Conservation (phyloP, 257 asterid species). For the Fraxinus quadrangulata region DNA sequence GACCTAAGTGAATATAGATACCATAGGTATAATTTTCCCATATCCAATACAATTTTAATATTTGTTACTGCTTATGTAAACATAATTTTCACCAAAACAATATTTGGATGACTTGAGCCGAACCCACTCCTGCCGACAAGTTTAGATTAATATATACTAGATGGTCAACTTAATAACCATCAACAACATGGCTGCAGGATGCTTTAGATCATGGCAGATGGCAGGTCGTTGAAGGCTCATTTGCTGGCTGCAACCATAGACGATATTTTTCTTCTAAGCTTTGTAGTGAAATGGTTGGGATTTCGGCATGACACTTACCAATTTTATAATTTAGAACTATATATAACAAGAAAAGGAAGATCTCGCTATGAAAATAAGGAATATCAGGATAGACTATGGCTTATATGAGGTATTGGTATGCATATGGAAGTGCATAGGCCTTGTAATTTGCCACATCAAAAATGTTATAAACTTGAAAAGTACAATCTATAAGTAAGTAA, state of each 20-base stretch:
- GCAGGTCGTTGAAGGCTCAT: background rate
- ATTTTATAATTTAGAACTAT: background rate
- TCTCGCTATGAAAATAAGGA: background rate
- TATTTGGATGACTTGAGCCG: background rate
- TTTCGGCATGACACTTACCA: background rate
- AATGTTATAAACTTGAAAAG: background rate
- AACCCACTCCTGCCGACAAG: background rate
- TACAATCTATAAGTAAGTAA: background rate
- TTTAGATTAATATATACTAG: background rate
- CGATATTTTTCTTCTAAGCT: background rate
- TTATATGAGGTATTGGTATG: background rate
- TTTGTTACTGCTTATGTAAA: background rate
- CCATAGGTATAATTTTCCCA: background rate
- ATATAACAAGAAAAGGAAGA: background rate
- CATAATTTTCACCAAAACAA: background rate
- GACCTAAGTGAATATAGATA: background rate
- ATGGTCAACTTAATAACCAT: background rate
- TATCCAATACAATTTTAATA: background rate
- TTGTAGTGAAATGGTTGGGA: background rate
- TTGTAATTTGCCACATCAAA: background rate
- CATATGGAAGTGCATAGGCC: background rate
- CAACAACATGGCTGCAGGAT: background rate
- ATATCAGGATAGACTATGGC: background rate
- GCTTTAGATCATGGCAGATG: background rate
- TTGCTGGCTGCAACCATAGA: background rate